These are phyloP conservation scores for Dendrostoma leiphaemia DNA, from an alignment of 2,329 filamentous ascomycete species.

Conservation along the genomic window DNA sequence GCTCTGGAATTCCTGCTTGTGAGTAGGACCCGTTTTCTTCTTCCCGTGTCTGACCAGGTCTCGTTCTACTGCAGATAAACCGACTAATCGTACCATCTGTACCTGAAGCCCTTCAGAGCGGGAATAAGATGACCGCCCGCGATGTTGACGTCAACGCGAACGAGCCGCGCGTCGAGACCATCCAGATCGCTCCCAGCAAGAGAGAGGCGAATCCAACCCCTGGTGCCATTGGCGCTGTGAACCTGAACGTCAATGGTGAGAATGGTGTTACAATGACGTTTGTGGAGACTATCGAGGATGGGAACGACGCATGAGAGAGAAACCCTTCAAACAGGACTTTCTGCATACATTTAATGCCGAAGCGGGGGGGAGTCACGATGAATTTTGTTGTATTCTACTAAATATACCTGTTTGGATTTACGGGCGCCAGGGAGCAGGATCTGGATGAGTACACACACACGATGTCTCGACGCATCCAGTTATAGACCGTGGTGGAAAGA, in stretches of 20 bases:
- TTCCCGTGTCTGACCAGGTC: neutral
- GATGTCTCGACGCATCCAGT: too few species aligned
- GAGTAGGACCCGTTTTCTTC: conserved; percentile 26
- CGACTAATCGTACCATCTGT: neutral
- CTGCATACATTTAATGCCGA: neutral
- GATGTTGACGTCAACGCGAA: conserved; percentile 10
- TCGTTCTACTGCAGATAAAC: conserved; percentile 1
- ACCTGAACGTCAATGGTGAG: conserved; percentile 41
- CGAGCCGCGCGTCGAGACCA: conserved; percentile 13
- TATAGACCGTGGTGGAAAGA: too few species aligned
- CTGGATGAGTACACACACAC: neutral
- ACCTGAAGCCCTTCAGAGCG: conserved; percentile 27
- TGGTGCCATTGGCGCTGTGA: conserved; percentile 40
- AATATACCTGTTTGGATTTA: neutral
- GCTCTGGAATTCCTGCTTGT: conserved; percentile 41
- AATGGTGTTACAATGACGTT: conserved; percentile 47
- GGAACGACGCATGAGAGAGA: conserved; percentile 19
- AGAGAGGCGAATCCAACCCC: conserved; percentile 11
- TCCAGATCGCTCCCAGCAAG: conserved; percentile 17
- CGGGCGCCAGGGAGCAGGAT: neutral
- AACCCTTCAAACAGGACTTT: neutral
- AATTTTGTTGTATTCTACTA: neutral
- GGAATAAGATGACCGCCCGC: conserved; percentile 20
- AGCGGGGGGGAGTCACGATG: neutral
- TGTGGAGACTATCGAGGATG: conserved; percentile 38